Percentiles rank a stretch among this genome's conserved stretches.
These are phyloP conservation scores for Pichia sp. DNA, from an alignment of 1,139 yeast species.

Conservation along the genomic window DNA sequence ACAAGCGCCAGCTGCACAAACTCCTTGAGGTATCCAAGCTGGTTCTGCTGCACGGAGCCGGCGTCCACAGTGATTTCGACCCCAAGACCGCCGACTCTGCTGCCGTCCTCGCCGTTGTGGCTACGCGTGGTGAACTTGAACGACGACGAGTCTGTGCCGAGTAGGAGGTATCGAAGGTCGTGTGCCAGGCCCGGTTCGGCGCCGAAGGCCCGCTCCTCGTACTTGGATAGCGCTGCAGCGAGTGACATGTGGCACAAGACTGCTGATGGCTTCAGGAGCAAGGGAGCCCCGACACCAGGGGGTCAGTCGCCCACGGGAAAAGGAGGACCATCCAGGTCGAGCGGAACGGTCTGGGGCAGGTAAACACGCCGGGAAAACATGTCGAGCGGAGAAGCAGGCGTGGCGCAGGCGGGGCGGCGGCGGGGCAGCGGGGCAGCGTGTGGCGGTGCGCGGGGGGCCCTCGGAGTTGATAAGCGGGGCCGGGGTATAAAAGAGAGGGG, in stretches of 20 bases:
- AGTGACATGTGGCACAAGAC: conserved; percentile 1
- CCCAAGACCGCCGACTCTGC: background rate
- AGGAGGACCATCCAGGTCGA: background rate
- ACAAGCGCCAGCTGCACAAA: conserved; percentile 9
- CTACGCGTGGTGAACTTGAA: conserved; percentile 42
- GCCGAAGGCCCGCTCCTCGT: background rate
- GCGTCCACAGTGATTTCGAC: conserved; percentile 1
- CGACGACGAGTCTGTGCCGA: conserved; percentile 67
- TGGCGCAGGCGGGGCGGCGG: background rate
- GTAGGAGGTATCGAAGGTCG: conserved; percentile 60
- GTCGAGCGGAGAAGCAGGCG: background rate
- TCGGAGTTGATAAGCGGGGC: conserved; percentile 1
- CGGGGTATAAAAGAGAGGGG: background rate
- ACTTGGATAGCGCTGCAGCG: background rate
- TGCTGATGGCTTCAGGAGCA: background rate
- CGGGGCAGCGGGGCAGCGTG: background rate
- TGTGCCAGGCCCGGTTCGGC: conserved; percentile 41
- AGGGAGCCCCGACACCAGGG: background rate
- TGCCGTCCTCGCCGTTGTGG: conserved; percentile 7
- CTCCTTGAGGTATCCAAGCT: conserved; percentile 3
- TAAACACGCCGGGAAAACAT: background rate
- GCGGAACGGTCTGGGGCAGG: background rate
- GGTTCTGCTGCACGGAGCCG: background rate
- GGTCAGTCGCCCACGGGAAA: background rate
- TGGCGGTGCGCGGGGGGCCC: conserved; percentile 4